A percentile compares a stretch with the other conserved stretches of the same genome.
phyloP scores from a whole-genome alignment of 352 stramenopile species.

The Globisporangium canariense region DNA sequence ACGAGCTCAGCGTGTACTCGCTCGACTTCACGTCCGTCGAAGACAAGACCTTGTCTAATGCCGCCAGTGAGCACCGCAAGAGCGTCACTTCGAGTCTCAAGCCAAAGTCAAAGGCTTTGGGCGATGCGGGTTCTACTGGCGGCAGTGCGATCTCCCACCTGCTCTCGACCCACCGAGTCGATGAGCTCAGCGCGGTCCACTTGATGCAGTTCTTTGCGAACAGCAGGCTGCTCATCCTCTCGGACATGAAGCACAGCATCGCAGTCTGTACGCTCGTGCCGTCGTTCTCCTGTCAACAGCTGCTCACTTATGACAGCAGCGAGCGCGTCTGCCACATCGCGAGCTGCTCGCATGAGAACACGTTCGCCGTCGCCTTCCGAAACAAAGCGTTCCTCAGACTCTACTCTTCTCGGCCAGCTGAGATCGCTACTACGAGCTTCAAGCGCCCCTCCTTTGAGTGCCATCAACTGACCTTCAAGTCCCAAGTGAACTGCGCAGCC shows the following conservation, averaged over 20 bases:
- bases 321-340: constrained; percentile 28
- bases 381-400: constrained; percentile 28
- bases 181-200: constrained; percentile 14
- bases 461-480: constrained; percentile 29
- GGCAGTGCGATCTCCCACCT: constrained; percentile 2
- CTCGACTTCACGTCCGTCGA: constrained; percentile 10
- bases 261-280: constrained; percentile 9
- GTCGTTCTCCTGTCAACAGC: constrained; percentile 17
- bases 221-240: constrained; percentile 25
- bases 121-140: background rate
- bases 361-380: constrained; percentile 27
- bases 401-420: background rate
- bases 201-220: constrained; percentile 24
- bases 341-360: background rate
- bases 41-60: background rate
- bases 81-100: background rate
- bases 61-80: background rate
- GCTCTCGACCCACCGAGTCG: constrained; percentile 7
- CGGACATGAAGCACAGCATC: constrained; percentile 25
- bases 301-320: constrained; percentile 9
- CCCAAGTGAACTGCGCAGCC: constrained; percentile 33
- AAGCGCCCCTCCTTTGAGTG: background rate
- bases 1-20: constrained; percentile 29
- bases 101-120: constrained; percentile 7
- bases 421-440: too few species aligned